A percentile compares a stretch with the other conserved stretches of the same genome.
Conservation (phyloP, 257 asterid genomes). For the Apocynum venetum region DNA sequence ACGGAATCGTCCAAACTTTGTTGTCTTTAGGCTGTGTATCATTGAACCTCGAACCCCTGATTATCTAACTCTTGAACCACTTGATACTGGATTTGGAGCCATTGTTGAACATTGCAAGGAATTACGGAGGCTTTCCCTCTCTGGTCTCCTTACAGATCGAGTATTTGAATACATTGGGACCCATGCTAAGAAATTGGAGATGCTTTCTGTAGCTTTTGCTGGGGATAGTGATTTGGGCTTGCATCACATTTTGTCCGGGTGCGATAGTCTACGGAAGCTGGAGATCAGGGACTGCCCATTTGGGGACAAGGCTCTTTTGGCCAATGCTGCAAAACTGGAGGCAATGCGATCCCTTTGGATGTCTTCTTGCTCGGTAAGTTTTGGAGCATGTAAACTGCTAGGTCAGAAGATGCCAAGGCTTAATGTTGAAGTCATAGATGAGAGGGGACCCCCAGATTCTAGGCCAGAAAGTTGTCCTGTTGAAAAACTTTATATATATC, state of each 20-base stretch:
- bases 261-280: slow-evolving; percentile 80
- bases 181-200: slow-evolving; percentile 84
- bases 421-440: slow-evolving; percentile 91
- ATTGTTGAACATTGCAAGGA: slow-evolving; percentile 77
- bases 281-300: slow-evolving; percentile 96
- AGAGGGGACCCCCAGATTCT: slow-evolving; percentile 73
- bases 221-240: slow-evolving; percentile 91
- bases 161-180: slow-evolving; percentile 74
- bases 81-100: slow-evolving; percentile 91
- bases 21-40: slow-evolving; percentile 82
- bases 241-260: slow-evolving; percentile 82
- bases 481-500: slow-evolving; percentile 72
- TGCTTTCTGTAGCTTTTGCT: slow-evolving; percentile 97
- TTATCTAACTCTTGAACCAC: slow-evolving; percentile 68
- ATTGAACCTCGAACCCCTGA: slow-evolving; percentile 78
- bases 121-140: slow-evolving; percentile 73
- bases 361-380: slow-evolving; percentile 92
- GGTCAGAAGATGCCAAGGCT: slow-evolving; percentile 79
- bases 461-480: slow-evolving; percentile 72
- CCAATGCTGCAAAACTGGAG: slow-evolving; percentile 94
- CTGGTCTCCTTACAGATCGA: slow-evolving; percentile 84
- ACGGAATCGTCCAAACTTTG: slow-evolving; percentile 58
- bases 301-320: slow-evolving; percentile 93
- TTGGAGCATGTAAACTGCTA: slow-evolving; percentile 83
- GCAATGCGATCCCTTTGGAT: slow-evolving; percentile 99